Evolutionary conservation across 202 grass and related monocot genomes (phyloP).

Genomic region (Carex sylvatica): DNA sequence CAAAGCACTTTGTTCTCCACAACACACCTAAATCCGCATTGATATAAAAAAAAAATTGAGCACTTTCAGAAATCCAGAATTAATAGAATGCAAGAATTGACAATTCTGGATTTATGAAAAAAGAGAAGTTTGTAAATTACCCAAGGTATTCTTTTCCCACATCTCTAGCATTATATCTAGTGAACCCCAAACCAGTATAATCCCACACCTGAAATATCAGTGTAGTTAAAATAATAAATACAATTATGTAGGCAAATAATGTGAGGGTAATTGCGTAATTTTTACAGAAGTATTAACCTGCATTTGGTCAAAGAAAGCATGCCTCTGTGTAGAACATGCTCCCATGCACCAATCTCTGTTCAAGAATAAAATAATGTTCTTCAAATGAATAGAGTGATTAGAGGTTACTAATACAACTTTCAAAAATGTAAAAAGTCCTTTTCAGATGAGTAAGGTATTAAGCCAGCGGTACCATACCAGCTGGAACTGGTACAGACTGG

Average conservation of each 20-base stretch:
- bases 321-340: constrained; percentile 92
- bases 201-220: constrained; percentile 68
- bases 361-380: not conserved
- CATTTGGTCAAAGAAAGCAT: constrained; percentile 91
- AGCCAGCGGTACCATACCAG: not conserved
- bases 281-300: constrained; percentile 49
- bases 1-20: constrained; percentile 99
- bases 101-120: not conserved
- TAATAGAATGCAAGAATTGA: not conserved
- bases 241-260: constrained; percentile 9
- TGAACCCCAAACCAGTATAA: constrained; percentile 94
- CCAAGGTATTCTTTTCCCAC: constrained; percentile 82
- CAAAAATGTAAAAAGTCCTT: not conserved
- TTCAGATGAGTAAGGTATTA: not conserved
- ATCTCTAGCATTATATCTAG: constrained; percentile 77
- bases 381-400: not conserved
- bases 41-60: constrained; percentile 1
- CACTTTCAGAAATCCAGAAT: not conserved
- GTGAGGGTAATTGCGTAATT: not conserved
- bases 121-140: constrained; percentile 35
- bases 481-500: not conserved
- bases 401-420: not conserved
- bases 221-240: not conserved
- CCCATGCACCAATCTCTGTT: constrained; percentile 83
- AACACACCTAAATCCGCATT: constrained; percentile 58